These are phyloP conservation scores for Vigna reflexopilosa DNA, from an alignment of 306 rosid species.

Conservation along the genomic window DNA sequence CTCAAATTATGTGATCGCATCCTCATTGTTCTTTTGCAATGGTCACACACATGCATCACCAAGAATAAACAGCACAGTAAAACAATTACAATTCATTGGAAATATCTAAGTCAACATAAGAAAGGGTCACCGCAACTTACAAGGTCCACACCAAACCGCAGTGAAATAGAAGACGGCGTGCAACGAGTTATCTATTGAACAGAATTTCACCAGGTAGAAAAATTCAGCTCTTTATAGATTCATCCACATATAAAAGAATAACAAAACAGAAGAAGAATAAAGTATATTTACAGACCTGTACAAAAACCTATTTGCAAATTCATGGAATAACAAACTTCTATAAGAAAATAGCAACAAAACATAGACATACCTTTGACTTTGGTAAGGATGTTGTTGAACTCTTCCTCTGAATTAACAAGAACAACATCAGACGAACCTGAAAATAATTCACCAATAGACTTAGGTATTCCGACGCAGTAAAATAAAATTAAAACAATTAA, in stretches of 20 bases:
- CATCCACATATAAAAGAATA: background rate
- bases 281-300: background rate
- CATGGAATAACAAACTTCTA: background rate
- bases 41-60: background rate
- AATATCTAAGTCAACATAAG: background rate
- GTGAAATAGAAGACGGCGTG: slow-evolving; percentile 87
- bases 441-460: slow-evolving; percentile 16
- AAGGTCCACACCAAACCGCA: slow-evolving; percentile 93
- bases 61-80: background rate
- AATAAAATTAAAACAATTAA: too few species aligned
- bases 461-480: background rate
- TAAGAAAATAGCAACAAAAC: background rate
- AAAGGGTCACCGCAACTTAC: slow-evolving; percentile 58
- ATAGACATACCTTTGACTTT: slow-evolving; percentile 61
- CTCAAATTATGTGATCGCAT: background rate
- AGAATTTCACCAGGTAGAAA: slow-evolving; percentile 35
- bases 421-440: slow-evolving; percentile 68
- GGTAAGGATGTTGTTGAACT: slow-evolving; percentile 54
- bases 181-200: slow-evolving; percentile 59
- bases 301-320: background rate
- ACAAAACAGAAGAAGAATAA: background rate
- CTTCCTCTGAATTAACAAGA: slow-evolving; percentile 62
- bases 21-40: background rate
- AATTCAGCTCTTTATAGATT: slow-evolving; percentile 15
- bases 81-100: background rate